Base-by-base conservation (phyloP, 2,329 filamentous ascomycete species). In the Chlorencoelia australis region DNA sequence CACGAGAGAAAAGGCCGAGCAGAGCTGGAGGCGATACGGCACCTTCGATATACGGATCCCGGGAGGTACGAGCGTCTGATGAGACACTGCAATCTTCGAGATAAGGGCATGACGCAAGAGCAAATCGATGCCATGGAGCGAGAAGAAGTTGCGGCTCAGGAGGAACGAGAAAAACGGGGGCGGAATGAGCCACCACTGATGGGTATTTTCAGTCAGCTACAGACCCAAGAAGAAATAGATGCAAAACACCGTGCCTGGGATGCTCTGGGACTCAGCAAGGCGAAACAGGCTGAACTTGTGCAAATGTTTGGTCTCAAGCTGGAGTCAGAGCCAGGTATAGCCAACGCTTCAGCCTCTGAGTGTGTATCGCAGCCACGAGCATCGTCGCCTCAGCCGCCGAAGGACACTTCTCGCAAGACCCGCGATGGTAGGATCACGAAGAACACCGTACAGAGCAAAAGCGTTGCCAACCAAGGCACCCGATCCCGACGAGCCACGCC, bases 321-420 rank as follows among this genome's bases (percentile, higher is more conserved):
- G 17, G 29, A 31, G 29, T 17, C 29, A 4, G 29, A 31, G 29
- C 29, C 5, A 31, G 29, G 29, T 31, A 31, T 19, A 31, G 29
- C n/a, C n/a, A n/a, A n/a, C n/a, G n/a, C n/a, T n/a, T n/a, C n/a
- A n/a, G n/a, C 17, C 29, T 31, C 29, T 31, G 29, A 31, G 29
- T 8, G 29, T 19, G 29, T n/a, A n/a, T n/a, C n/a, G n/a, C n/a
- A n/a, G n/a, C n/a, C n/a, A 31, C 29, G 29, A 31, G 29, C 13
- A 31, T 31, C 4, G 13, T 10, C 29, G 9, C 29, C 17, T 31
- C 29, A 16, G 17, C 17, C 9, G 17, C 9, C 29, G 29, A 31
- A 31, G 29, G 29, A 31, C 29, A 31, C 4, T 31, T 31, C 29
- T 31, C 29, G 5, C 4, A 19, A 5, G 29, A 31, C 29, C 17